These are phyloP conservation scores for Eutrema heterophyllum DNA, from an alignment of 345 rosid species.

Conservation along the genomic window DNA sequence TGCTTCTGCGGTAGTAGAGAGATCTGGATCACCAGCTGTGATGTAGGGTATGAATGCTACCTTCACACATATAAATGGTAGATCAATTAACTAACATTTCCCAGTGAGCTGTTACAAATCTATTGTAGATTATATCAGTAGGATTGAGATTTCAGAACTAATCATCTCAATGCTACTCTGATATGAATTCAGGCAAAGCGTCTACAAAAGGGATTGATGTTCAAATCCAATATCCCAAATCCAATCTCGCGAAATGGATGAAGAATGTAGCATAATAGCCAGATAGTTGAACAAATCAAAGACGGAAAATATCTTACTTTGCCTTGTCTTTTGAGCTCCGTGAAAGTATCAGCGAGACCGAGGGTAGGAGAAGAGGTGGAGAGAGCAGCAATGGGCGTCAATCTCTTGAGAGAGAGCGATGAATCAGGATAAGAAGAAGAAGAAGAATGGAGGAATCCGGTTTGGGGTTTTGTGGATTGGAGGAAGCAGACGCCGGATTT, in stretches of 20 bases:
- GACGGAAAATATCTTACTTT: slow-evolving; percentile 40
- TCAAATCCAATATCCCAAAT: neutral
- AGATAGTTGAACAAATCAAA: neutral
- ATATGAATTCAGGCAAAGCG: neutral
- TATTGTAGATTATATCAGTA: too few species aligned
- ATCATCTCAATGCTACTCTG: neutral
- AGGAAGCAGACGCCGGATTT: slow-evolving; percentile 24
- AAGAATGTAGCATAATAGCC: neutral
- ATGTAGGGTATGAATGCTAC: slow-evolving; percentile 87
- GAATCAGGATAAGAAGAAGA: slow-evolving; percentile 19
- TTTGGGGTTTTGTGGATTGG: slow-evolving; percentile 30
- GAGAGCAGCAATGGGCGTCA: slow-evolving; percentile 45
- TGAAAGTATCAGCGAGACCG: slow-evolving; percentile 66
- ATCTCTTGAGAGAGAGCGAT: slow-evolving; percentile 41
- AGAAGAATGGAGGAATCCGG: slow-evolving; percentile 23
- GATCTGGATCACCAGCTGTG: slow-evolving; percentile 99
- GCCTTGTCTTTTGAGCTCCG: slow-evolving; percentile 57
- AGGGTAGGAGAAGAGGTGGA: slow-evolving; percentile 39
- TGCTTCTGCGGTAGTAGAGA: slow-evolving; percentile 82
- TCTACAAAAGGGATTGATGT: neutral
- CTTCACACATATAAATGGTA: slow-evolving; percentile 33
- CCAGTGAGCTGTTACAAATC: neutral
- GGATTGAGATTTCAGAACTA: neutral
- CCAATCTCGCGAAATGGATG: neutral
- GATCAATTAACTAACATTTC: neutral